These are phyloP conservation scores for Globisporangium cederbergense DNA, from an alignment of 352 stramenopile genomes.

Conservation along the genomic window DNA sequence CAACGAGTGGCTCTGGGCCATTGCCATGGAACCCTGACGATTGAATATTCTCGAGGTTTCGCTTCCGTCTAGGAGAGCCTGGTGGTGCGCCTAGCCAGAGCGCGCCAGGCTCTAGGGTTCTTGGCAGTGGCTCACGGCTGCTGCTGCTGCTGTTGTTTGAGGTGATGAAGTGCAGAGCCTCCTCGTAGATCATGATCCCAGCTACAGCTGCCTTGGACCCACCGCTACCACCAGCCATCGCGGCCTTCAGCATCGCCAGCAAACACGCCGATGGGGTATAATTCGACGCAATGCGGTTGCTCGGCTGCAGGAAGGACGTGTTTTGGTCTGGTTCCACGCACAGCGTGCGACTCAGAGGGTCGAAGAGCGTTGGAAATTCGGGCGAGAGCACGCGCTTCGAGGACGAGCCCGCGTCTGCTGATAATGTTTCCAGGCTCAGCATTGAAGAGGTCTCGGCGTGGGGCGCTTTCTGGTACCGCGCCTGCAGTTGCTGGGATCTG, in stretches of 20 bases:
- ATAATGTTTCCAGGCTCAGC: background rate
- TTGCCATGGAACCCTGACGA: background rate
- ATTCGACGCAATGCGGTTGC: constrained; percentile 75
- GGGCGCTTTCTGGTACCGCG: background rate
- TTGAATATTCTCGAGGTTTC: constrained; percentile 7
- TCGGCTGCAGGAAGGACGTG: constrained; percentile 46
- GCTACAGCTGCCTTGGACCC: background rate
- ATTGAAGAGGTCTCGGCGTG: background rate
- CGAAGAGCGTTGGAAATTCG: constrained; percentile 38
- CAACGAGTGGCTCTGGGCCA: background rate
- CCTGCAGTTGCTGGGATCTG: constrained; percentile 26
- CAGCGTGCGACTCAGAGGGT: constrained; percentile 57
- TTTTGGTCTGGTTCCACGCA: constrained; percentile 73
- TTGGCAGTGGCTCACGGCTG: background rate
- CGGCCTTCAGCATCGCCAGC: constrained; percentile 40
- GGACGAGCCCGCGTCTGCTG: too few relatives aligned
- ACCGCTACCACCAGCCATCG: background rate
- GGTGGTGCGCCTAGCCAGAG: background rate
- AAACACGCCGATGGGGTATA: constrained; percentile 42
- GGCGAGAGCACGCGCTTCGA: constrained; percentile 5
- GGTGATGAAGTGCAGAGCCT: background rate
- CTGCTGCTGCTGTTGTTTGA: background rate
- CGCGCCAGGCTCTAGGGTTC: constrained; percentile 1
- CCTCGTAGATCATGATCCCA: constrained; percentile 12
- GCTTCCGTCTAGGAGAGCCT: background rate